Base-by-base conservation (phyloP, 305 asterid genomes). In the Fraxinus nigra region DNA sequence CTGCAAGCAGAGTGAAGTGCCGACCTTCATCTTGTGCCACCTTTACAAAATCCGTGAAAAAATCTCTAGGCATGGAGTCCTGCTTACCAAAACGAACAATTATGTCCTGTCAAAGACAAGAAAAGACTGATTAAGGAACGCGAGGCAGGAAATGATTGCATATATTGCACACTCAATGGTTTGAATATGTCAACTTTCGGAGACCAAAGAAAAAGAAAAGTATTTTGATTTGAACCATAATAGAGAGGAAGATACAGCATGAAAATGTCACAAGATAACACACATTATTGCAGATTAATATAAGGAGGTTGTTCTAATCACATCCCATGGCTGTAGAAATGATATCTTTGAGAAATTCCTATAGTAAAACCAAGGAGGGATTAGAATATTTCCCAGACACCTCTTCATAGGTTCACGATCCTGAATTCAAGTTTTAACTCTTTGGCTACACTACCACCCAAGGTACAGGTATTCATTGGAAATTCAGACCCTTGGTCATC, bases 21-120 rank as follows among this genome's bases (percentile, higher is more conserved):
- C 93, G 92, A 65, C 98, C 97, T 89, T 95, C 98, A 70, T 95
- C 99, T 90, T 95, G 99, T 16, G 99, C 98, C 80, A 95, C 99
- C 84, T 89, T 93, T 72, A 95, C 98, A 89, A 95, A 94, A 85
- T 95, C 99, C 1, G 97, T 90, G 90, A 95, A 95, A 67, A 95
- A 95, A 2, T 92, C 96, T 87, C 91, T 90, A 26, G 98, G 98
- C 98, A 95, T 92, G 51, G 89, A 78, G 86, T 94, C 93, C 79
- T 92, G 92, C 93, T 85, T 89, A 26, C 99, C 99, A 40, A 95
- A 95, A 43, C 99, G 95, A 83, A 97, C 97, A 81, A 95, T 92
- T 84, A 95, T 95, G 85, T 95, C 99, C 98, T 95, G 83, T 13
- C 76, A 48, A 20, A 76, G 69, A 81, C 56, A 77, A 43, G 14